Base-by-base conservation (phyloP, 371 early-diverging fungal genomes). In the Mucor plumbeus region DNA sequence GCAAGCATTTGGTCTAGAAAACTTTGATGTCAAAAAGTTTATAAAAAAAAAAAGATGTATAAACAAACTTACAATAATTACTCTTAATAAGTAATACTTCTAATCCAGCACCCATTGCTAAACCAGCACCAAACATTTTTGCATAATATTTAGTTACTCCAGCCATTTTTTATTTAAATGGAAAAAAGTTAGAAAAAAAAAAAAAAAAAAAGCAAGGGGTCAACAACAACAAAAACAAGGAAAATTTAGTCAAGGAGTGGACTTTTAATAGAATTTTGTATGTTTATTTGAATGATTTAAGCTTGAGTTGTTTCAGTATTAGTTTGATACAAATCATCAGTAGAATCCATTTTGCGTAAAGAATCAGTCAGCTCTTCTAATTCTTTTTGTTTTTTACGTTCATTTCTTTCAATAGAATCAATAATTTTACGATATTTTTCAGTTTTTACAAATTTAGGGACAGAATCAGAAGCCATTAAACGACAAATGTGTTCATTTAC, bases 381-480 rank as follows among this genome's bases (percentile, higher is more conserved):
- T 53, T 65, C 73, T 26, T 54, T 65, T 63, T 67, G 69, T 17
- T 69, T 69, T 15, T 69, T 73, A 48, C 73, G 69, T 17, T 73
- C 73, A 13, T 34, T 65, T 39, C 59, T 50, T 55, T 73, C 73
- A 59, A 73, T 68, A 1, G 61, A 38, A 36, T 73, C 73, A 38
- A 59, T 68, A 14, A 69, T 73, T 60, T 71, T 72, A 5, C 74
- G 77, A 68, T 92, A 92, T 65, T 80, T 79, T 44, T 87, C 86
- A 3, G 93, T 91, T 63, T 82, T 87, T 17, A 87, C 78, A 73
- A 91, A 92, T 77, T 91, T 92, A 0, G 93, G 91, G n/a, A 91
- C 88, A 14, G 91, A 91, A 61, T 92, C 93, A 1, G 88, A 87
- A 15, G 93, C 90, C 90, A 91, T 89, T 10, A 92, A 74, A 31